phyloP scores from a whole-genome alignment of 106 monocot genomes.

The Dendrobium officinale region DNA sequence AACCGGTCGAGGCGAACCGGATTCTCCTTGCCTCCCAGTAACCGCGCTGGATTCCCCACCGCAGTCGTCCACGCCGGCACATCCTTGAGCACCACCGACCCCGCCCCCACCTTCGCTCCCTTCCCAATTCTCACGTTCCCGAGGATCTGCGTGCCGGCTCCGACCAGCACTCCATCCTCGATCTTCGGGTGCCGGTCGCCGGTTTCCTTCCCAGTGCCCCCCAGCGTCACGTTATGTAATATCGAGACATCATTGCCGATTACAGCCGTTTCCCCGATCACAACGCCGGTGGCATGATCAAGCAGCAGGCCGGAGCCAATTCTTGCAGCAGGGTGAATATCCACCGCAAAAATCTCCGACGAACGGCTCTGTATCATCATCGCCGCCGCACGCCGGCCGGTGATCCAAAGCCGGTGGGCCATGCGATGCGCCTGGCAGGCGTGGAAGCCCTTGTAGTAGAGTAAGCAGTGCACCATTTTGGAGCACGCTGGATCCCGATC shows the following conservation, averaged over 20 bases:
- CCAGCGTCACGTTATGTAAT: conserved; percentile 57
- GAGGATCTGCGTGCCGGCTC: conserved; percentile 56
- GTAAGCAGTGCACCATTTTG: conserved; percentile 36
- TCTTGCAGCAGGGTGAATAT: conserved; percentile 50
- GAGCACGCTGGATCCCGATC: conserved; percentile 60
- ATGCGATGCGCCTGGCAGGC: conserved; percentile 46
- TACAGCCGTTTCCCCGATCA: conserved; percentile 65
- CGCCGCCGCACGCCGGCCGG: conserved; percentile 22
- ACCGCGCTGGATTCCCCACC: conserved; percentile 56
- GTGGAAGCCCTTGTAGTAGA: conserved; percentile 60
- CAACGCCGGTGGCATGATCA: conserved; percentile 62
- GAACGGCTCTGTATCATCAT: conserved; percentile 35
- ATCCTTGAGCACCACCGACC: conserved; percentile 58
- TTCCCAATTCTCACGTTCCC: conserved; percentile 42
- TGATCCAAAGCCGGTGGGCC: conserved; percentile 37
- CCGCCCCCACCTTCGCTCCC: conserved; percentile 62
- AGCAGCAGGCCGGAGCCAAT: conserved; percentile 45
- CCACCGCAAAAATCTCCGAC: conserved; percentile 56
- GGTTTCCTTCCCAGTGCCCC: conserved; percentile 52
- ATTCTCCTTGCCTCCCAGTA: conserved; percentile 40
- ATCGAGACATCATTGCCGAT: conserved; percentile 57
- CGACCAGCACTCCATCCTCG: conserved; percentile 56
- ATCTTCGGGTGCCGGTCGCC: conserved; percentile 72
- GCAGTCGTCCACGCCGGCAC: conserved; percentile 54
- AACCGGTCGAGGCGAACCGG: conserved; percentile 22